Evolutionary conservation across 1,284 basidiomycete genomes (phyloP), one percentile per base, ranked within the genome.

Genomic region (Cutaneotrichosporon sp.): DNA sequence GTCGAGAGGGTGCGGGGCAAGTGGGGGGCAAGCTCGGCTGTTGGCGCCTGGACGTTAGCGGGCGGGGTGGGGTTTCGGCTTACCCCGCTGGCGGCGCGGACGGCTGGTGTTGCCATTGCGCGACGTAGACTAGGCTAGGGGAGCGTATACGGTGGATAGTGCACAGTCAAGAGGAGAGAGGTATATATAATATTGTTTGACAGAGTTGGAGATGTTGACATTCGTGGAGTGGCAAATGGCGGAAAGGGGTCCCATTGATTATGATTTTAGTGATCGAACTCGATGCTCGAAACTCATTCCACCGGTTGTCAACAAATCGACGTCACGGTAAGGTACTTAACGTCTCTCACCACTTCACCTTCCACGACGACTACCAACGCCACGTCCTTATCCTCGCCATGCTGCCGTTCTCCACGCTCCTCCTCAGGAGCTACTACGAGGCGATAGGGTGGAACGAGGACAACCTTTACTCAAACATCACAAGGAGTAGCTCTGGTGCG

Each of bases 401-500:
- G 71, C 61, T 71, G 19, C 65, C 65, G 22, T 91, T 91, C 68
- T 85, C 87, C 24, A 83, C 88, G 11, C 90, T 92, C 76, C 86
- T 97, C 47, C 79, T 97, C 39, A 84, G 87, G 59, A 86, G 81
- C 70, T 97, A 96, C 76, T 92, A 92, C 77, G 81, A 83, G 59
- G 84, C 84, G 12, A 96, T 90, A 37, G 88, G 88, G 57, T 97
- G 93, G 93, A 93, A 93, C 67, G 89, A 94, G 71, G 91, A 97
- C 75, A 93, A 93, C 68, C 80, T 93, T 7, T 97, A 92, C 68
- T 84, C 87, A 5, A 90, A 94, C 64, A 71, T 97, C 32, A 97
- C 90, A 5, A 82, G 89, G 37, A 88, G 90, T 32, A 93, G 90
- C 1, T 86, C 82, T 76, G 87, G 89, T 91, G 57, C 22, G 39